Evolutionary conservation across 495 filamentous ascomycete species (phyloP).

Genomic region (Talaromyces wortmannii): DNA sequence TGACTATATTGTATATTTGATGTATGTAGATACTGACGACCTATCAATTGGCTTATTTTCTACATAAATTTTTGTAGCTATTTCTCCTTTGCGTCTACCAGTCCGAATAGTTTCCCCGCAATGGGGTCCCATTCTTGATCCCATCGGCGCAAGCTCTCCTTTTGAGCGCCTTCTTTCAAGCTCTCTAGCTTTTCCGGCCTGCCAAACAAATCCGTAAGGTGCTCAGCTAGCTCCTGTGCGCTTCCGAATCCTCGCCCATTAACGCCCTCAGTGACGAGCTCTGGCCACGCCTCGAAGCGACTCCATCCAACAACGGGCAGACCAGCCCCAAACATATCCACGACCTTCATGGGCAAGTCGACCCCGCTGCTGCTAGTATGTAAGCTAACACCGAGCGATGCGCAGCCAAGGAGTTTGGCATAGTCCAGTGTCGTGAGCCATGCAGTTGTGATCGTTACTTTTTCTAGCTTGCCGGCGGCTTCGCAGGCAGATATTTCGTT

Average conservation of each 20-base stretch:
- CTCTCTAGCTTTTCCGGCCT: constrained; percentile 44
- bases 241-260: constrained; percentile 80
- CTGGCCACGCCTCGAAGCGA: constrained; percentile 76
- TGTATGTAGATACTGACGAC: not conserved
- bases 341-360: constrained; percentile 98
- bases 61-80: not conserved
- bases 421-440: constrained; percentile 84
- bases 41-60: not conserved
- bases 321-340: constrained; percentile 96
- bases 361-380: constrained; percentile 92
- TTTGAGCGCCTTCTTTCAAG: constrained; percentile 64
- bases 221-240: constrained; percentile 48
- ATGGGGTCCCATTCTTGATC: constrained; percentile 90
- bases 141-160: constrained; percentile 77
- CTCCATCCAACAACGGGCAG: constrained; percentile 84
- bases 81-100: constrained; percentile 18
- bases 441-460: constrained; percentile 67
- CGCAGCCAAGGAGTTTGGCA: constrained; percentile 75
- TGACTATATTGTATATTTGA: not conserved
- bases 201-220: constrained; percentile 57
- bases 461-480: constrained; percentile 48
- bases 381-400: constrained; percentile 84
- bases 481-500: constrained; percentile 53
- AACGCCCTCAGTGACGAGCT: constrained; percentile 76
- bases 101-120: constrained; percentile 62